Evolutionary conservation across 352 stramenopile species (phyloP), one percentile per base, ranked within the genome.

Genomic region (Phytophthora pseudosyringae): DNA sequence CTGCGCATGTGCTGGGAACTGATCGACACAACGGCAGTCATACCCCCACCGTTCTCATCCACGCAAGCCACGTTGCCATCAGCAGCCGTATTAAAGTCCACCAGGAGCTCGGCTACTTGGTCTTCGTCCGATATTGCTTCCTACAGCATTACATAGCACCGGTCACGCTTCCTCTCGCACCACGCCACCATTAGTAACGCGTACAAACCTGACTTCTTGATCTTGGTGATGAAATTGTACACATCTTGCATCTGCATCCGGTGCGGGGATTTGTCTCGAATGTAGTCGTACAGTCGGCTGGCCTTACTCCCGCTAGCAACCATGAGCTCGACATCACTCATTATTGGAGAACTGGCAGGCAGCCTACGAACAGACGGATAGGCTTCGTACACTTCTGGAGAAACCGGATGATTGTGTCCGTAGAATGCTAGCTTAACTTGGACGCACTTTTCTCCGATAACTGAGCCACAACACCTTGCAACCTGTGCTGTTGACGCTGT

Each of bases 231-330:
- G 0, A 66, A 4, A 15, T 60, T 60, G 48, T 55, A 54, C 6
- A 67, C 59, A 7, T 46, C 59, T 13, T 32, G 10, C 29, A 59
- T 33, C 26, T 53, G 16, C 29, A 60, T 13, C 0, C 4, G 5
- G 13, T 54, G 59, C 0, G 40, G 18, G 4, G 40, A 38, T 15
- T 43, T 38, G 12, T 41, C 25, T 3, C 40, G 36, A 13, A 66
- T 53, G 29, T 41, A 59, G 25, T 59, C 39, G 38, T 66, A 66
- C 5, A 66, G 21, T 49, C 83, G 55, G 87, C 29, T 59, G 3
- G 39, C 11, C 15, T 32, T 58, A 15, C 39, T 59, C 3, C 58
- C 58, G 33, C 58, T 53, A 1, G 28, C 40, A 1, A 59, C 58
- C 47, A 54, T 53, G 3, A 58, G 31, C 40, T 59, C 18, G 7